Evolutionary conservation across 2,329 filamentous ascomycete species (phyloP), one percentile per base, ranked within the genome.

Genomic region (Colletotrichum destructivum): DNA sequence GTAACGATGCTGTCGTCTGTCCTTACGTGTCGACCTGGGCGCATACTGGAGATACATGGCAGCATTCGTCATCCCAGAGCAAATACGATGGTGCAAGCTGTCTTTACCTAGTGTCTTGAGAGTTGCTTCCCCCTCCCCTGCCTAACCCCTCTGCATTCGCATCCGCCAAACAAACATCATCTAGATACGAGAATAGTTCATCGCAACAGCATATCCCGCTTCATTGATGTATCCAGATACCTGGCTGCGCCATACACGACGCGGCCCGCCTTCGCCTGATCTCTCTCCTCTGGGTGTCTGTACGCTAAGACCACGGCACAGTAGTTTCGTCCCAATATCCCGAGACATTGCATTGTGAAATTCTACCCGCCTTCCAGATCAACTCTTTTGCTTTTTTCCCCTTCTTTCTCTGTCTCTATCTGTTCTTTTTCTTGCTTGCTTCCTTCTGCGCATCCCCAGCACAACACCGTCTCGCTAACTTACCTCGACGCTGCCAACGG

Each of bases 341-440:
- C 52, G 52, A 71, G 69, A 71, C 69, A 71, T 71, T 71, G 64
- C 54, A 63, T 57, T 38, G 35, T 38, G 35, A 9, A 44, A 49
- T 71, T 71, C 64, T 46, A 62, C 42, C 31, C 26, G 62, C 44
- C 46, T 71, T 71, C 69, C 52, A 71, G 69, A 71, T 71, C 65
- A 71, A 62, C 51, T 62, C 47, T 62, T 9, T 62, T 49, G 62
- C 12, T 47, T 44, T 44, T 44, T 69, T 47, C 11, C 7, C 38
- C 9, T 13, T 38, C 16, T 11, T 57, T 35, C 65, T 40, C 15
- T 18, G 35, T 2, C 21, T 16, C 47, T 5, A n/a, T 55, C 12
- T 38, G 8, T 12, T 5, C 12, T 49, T 49, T 54, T 3, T 31
- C 18, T 18, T 11, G 26, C 16, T 21, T 52, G n/a, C 9, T 59